Evolutionary conservation across 2,329 filamentous ascomycete species (phyloP).

Genomic region (Colletotrichum aenigma): DNA sequence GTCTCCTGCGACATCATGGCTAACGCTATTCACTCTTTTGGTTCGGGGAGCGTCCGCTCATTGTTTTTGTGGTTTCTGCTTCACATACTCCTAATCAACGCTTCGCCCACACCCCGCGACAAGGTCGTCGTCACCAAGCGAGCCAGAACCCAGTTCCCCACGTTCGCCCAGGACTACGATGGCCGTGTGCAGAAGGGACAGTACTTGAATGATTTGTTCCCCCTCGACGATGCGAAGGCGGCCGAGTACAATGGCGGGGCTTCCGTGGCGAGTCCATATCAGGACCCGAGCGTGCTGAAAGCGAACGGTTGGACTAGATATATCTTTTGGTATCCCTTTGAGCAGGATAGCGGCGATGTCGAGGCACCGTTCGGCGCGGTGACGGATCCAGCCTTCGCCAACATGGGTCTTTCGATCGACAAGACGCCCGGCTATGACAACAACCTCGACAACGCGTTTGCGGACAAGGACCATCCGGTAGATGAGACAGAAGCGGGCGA

Average conservation of each 20-base stretch:
- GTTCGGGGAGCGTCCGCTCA: not conserved
- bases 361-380: not conserved
- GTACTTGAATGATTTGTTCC: not conserved
- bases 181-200: not conserved
- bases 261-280: not conserved
- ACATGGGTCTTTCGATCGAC: not conserved
- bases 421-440: not conserved
- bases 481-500: not conserved
- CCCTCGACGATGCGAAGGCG: not conserved
- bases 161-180: not conserved
- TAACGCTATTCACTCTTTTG: not conserved
- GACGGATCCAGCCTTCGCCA: fast-evolving
- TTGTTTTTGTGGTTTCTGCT: not conserved
- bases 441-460: not conserved
- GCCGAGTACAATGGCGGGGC: not conserved
- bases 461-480: not conserved
- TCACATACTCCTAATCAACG: not conserved
- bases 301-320: not conserved
- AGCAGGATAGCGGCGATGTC: not conserved
- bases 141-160: not conserved
- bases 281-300: not conserved
- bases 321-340: not conserved
- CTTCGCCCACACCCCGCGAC: not conserved
- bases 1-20: not conserved
- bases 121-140: not conserved